These are phyloP conservation scores for Capsicum rhomboideum DNA, from an alignment of 257 asterid species.

Conservation along the genomic window DNA sequence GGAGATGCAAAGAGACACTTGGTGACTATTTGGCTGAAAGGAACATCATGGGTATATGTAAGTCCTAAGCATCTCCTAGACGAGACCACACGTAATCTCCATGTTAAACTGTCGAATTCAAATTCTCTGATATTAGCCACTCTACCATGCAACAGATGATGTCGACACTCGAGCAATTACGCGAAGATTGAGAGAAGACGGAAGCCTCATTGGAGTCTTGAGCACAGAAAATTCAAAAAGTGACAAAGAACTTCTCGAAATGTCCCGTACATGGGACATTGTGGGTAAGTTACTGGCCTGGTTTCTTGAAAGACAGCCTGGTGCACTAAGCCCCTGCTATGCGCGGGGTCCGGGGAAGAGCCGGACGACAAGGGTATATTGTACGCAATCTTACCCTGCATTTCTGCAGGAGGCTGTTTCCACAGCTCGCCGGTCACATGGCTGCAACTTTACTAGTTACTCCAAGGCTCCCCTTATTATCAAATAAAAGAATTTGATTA, in stretches of 20 bases:
- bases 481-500: too few species aligned
- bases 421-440: too few species aligned
- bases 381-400: too few species aligned
- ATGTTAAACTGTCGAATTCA: not conserved
- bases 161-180: conserved; percentile 98
- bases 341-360: too few species aligned
- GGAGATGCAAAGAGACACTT: conserved; percentile 72
- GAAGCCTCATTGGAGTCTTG: conserved; percentile 92
- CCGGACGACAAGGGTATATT: too few species aligned
- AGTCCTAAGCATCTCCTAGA: conserved; percentile 14
- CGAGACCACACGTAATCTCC: not conserved
- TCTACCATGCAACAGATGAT: conserved; percentile 49
- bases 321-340: too few species aligned
- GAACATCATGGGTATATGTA: conserved; percentile 94
- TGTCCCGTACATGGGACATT: conserved; percentile 76
- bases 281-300: conserved; percentile 45
- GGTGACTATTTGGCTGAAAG: conserved; percentile 85
- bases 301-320: not conserved
- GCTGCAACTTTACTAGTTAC: too few species aligned
- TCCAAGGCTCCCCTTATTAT: too few species aligned
- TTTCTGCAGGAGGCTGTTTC: too few species aligned
- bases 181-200: conserved; percentile 72
- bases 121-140: conserved; percentile 9
- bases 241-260: conserved; percentile 68
- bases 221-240: conserved; percentile 74